A percentile compares a stretch with the other conserved stretches of the same genome.
Conservation (phyloP, 1,284 basidiomycete species). For the Papiliotrema flavescens region DNA sequence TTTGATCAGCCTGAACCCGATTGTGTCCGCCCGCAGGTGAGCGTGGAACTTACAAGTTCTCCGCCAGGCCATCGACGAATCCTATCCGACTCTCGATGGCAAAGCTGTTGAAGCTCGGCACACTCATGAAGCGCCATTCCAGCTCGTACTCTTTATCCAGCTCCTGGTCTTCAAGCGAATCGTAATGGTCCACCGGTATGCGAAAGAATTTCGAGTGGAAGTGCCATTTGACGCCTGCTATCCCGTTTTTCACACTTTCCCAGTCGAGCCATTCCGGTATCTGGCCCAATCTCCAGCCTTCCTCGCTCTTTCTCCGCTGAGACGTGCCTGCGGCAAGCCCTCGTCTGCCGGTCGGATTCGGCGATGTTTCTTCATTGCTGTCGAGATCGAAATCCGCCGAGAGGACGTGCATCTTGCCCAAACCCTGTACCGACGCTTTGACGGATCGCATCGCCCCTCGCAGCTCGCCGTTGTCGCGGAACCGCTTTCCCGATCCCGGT, state of each 20-base stretch:
- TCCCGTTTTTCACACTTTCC: slow-evolving; percentile 10
- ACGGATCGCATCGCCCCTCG: slow-evolving; percentile 35
- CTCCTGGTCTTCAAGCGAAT: not conserved
- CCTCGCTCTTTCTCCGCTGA: slow-evolving; percentile 2
- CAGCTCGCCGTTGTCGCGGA: slow-evolving; percentile 44
- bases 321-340: not conserved
- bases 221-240: slow-evolving; percentile 31
- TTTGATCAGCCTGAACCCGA: too few species aligned
- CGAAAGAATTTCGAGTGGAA: slow-evolving; percentile 38
- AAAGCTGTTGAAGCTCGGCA: slow-evolving; percentile 43
- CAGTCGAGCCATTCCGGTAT: slow-evolving; percentile 41
- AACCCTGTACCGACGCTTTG: slow-evolving; percentile 14
- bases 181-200: slow-evolving; percentile 24
- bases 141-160: slow-evolving; percentile 14
- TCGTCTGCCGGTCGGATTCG: not conserved
- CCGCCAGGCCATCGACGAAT: slow-evolving; percentile 30
- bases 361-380: slow-evolving; percentile 2
- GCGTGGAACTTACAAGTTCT: slow-evolving; percentile 42
- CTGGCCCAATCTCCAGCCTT: slow-evolving; percentile 36
- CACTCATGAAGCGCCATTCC: slow-evolving; percentile 25
- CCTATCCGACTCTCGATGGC: slow-evolving; percentile 35
- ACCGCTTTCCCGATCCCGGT: slow-evolving; percentile 23
- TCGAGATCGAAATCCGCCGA: slow-evolving; percentile 28
- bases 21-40: too few species aligned
- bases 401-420: slow-evolving; percentile 33